Evolutionary conservation across 257 asterid species (phyloP), one percentile per base, ranked within the genome.

Genomic region (Buddleja alternifolia): DNA sequence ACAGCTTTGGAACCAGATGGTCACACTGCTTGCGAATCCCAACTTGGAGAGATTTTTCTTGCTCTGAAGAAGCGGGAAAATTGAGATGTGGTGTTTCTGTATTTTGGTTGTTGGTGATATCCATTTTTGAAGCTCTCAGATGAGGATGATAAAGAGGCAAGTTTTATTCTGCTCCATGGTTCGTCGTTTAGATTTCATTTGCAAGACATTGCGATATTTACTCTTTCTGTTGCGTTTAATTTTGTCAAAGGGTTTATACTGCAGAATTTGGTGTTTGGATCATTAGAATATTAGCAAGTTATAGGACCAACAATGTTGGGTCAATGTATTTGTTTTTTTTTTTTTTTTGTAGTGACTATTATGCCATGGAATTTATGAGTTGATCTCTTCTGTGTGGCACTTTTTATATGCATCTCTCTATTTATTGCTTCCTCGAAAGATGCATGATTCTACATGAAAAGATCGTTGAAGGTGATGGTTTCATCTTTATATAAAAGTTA

Each of bases 21-120:
- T 7, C 82, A 76, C 20, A 52, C 82, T 20, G 89, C 86, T 6
- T 88, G 93, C 24, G 86, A 82, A 77, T 67, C 89, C 59, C 92
- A 84, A 62, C 82, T 94, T 51, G 93, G 90, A 20, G 90, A 89
- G 1, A 16, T 58, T 17, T 91, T 89, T 79, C 80, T 76, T 60
- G 60, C 82, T 65, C 62, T 89, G 55, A 85, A 69, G 84, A 83
- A 87, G 74, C 71, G 36, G 19, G 76, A 57, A 71, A 63, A 24
- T 24, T 72, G 44, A 70, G 42, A 48, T 8, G 10, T 12, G 17
- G 24, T 60, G 1, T 47, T 36, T 4, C 61, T 60, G 55, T 41
- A 5, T 15, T 4, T 23, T 19, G 16, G 57, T 57, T 21, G 12
- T 62, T 59, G 16, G 17, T 69, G 16, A n/a, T 23, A 21, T 58